Conservation (phyloP, 257 asterid genomes). For the Solanum pimpinellifolium region DNA sequence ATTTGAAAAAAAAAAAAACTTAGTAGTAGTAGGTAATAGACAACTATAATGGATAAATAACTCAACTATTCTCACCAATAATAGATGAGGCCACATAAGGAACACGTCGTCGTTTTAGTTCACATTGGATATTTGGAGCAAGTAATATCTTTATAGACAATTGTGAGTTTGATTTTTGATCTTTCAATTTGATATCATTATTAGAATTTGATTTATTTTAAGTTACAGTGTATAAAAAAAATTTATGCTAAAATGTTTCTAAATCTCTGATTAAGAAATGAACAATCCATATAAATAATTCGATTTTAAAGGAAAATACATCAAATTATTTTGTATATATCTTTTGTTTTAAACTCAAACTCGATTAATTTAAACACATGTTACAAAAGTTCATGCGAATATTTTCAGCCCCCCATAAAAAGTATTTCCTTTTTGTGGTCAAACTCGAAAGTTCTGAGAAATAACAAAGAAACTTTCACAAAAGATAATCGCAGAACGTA, state of each 20-base stretch:
- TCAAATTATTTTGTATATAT: neutral
- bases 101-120: neutral
- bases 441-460: neutral
- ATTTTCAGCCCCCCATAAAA: neutral
- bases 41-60: neutral
- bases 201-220: neutral
- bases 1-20: neutral
- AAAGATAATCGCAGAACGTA: neutral
- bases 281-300: neutral
- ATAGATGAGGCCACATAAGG: neutral
- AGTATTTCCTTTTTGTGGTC: neutral
- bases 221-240: no score
- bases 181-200: neutral
- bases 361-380: neutral
- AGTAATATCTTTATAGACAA: neutral
- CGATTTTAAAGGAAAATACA: neutral
- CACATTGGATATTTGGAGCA: neutral
- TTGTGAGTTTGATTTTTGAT: neutral
- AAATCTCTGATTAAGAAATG: neutral
- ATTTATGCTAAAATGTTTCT: accelerated
- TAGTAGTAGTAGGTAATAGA: neutral
- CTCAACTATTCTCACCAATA: neutral
- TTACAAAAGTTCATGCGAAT: neutral
- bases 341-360: neutral
- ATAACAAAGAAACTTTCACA: neutral